Evolutionary conservation across 495 filamentous ascomycete species (phyloP).

Genomic region (Rhypophila decipiens): DNA sequence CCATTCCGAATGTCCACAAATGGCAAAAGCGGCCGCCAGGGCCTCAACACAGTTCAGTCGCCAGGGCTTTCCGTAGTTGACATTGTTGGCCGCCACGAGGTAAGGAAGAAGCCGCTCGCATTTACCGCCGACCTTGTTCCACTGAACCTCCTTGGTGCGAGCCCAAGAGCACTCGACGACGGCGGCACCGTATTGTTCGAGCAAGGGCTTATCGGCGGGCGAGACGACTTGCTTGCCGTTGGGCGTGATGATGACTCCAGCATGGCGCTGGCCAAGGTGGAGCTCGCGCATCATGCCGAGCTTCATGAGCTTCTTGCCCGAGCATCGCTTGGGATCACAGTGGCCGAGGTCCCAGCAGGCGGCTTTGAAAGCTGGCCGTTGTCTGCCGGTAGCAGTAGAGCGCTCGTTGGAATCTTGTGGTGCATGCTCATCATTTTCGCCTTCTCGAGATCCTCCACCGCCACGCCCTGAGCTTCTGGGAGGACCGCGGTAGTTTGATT

Average conservation of each 20-base stretch:
- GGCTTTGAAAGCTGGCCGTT: conserved; percentile 69
- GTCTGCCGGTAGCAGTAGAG: conserved; percentile 27
- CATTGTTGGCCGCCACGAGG: conserved; percentile 90
- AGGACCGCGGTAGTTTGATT: conserved; percentile 44
- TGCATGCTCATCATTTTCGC: conserved; percentile 21
- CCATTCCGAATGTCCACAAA: conserved; percentile 90
- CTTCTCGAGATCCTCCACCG: conserved; percentile 13
- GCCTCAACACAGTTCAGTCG: conserved; percentile 93
- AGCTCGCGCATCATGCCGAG: conserved; percentile 91
- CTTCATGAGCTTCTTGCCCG: conserved; percentile 86
- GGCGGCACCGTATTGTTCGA: conserved; percentile 85
- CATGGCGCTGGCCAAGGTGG: conserved; percentile 80
- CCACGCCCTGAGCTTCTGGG: conserved; percentile 25
- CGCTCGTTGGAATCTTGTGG: conserved; percentile 24
- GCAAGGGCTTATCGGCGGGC: conserved; percentile 68
- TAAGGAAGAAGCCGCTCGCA: conserved; percentile 91
- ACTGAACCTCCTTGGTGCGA: conserved; percentile 83
- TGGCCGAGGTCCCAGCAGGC: conserved; percentile 97
- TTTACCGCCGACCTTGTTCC: conserved; percentile 85
- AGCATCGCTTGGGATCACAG: conserved; percentile 95
- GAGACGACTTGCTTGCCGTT: conserved; percentile 83
- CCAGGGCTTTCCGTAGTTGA: conserved; percentile 96
- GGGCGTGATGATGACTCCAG: conserved; percentile 86
- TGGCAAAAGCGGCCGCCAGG: conserved; percentile 82
- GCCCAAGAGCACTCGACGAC: conserved; percentile 99